Conservation (phyloP, 306 rosid genomes). For the Prunus mume region DNA sequence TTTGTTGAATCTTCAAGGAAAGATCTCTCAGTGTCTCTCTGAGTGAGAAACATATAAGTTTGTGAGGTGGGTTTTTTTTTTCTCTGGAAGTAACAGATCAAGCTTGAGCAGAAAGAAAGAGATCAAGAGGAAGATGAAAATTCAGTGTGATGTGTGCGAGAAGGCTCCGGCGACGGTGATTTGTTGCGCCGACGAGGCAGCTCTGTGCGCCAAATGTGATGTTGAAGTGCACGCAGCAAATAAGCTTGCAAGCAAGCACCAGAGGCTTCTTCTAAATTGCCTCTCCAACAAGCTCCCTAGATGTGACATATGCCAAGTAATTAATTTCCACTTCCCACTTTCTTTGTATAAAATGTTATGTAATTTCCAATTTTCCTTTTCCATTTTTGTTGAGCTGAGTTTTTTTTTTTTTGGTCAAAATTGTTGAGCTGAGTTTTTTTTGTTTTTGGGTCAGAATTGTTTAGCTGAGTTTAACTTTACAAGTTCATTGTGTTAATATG, state of each 20-base stretch:
- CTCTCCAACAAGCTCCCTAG: slow-evolving; percentile 82
- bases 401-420: no score
- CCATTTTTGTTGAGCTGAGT: no score
- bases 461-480: background rate
- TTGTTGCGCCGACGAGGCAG: slow-evolving; percentile 98
- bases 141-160: slow-evolving; percentile 99
- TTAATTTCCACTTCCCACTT: slow-evolving; percentile 5
- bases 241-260: slow-evolving; percentile 97
- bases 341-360: background rate
- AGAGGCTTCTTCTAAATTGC: slow-evolving; percentile 82
- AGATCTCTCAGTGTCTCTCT: background rate
- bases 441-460: background rate
- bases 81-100: background rate
- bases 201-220: slow-evolving; percentile 87
- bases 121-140: slow-evolving; percentile 49
- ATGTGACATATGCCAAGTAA: slow-evolving; percentile 95
- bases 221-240: slow-evolving; percentile 96
- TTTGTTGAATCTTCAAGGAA: background rate
- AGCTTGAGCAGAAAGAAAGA: background rate
- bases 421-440: background rate
- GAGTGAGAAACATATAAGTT: background rate
- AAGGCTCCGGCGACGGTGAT: slow-evolving; percentile 88
- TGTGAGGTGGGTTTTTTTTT: background rate
- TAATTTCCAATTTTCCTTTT: background rate
- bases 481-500: background rate